Evolutionary conservation across 108 stramenopile genomes (phyloP).

Genomic region (Epithemia pelagica): DNA sequence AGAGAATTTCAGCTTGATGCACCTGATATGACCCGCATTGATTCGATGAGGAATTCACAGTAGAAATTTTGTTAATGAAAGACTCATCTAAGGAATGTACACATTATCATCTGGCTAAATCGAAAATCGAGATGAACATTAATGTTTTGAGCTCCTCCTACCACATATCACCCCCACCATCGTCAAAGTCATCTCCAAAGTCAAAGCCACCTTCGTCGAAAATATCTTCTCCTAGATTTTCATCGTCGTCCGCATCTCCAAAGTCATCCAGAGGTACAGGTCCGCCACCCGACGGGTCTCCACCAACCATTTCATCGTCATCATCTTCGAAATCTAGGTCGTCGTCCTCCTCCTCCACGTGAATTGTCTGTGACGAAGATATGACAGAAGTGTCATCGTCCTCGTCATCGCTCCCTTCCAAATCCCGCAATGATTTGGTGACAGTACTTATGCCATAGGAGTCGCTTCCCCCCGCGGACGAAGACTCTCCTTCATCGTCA

Average conservation of each 20-base stretch:
- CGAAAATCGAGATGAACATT: too few relatives aligned
- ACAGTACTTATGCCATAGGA: too few relatives aligned
- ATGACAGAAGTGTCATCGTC: constrained; percentile 24
- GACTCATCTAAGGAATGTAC: too few relatives aligned
- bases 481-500: too few relatives aligned
- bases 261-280: constrained; percentile 39
- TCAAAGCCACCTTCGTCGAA: constrained; percentile 53
- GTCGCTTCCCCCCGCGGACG: too few relatives aligned
- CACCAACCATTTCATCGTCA: constrained; percentile 31
- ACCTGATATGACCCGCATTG: constrained; percentile 25
- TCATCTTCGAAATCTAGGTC: constrained; percentile 37
- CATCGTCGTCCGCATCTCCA: constrained; percentile 25
- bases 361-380: constrained; percentile 10
- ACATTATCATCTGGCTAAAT: too few relatives aligned
- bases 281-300: background rate
- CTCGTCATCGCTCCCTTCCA: constrained; percentile 26
- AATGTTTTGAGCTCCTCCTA: background rate
- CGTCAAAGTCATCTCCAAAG: constrained; percentile 33
- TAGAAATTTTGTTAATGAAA: background rate
- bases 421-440: constrained; percentile 6
- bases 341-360: constrained; percentile 35
- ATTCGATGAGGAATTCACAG: constrained; percentile 18
- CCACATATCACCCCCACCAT: constrained; percentile 7
- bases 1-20: constrained; percentile 24
- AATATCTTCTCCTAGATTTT: constrained; percentile 23